Evolutionary conservation across 495 filamentous ascomycete species (phyloP), one percentile per base, ranked within the genome.

Genomic region (Evernia prunastri): DNA sequence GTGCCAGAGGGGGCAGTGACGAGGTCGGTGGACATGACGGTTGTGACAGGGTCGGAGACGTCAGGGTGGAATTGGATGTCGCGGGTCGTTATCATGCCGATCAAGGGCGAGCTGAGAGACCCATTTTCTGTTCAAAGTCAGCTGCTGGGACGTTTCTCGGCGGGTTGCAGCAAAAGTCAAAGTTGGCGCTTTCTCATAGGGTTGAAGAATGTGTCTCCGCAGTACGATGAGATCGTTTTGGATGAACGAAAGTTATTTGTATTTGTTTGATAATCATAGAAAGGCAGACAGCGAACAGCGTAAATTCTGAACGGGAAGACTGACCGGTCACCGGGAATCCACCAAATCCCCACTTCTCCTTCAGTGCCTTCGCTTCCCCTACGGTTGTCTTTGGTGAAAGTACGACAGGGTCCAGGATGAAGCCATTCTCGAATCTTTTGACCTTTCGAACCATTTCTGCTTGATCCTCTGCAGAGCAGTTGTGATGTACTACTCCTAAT

Each of bases 231-330:
- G 82, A 82, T 84, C 89, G 85, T 87, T 87, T 81, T 90, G 92
- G 95, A 90, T 90, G 95, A 98, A 97, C 95, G 94, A 98, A 98
- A 98, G 94, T 98, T 96, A 97, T 87, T 78, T 81, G 74, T 80
- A 79, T 83, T 74, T 71, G 76, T 84, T 54, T 54, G 83, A 84
- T 92, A 91, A 95, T 95, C 80, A 84, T 79, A 70, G 69, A 72
- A 80, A 71, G 63, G 61, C 59, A 58, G 69, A 63, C 66, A 42
- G n/a, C 64, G 58, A 54, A 36, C 8, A 61, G 56, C 63, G 57
- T 40, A 67, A 66, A 67, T 65, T 54, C 4, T 10, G 17, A 54
- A 33, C 33, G 65, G 18, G 61, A 54, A 59, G 61, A 83, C 94
- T 82, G 79, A 97, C 94, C 93, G 79, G 94, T 99, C 58, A 99